phyloP scores from a whole-genome alignment of 805 yeast species.

The baker's yeast (Saccharomyces cerevisiae) region DNA sequence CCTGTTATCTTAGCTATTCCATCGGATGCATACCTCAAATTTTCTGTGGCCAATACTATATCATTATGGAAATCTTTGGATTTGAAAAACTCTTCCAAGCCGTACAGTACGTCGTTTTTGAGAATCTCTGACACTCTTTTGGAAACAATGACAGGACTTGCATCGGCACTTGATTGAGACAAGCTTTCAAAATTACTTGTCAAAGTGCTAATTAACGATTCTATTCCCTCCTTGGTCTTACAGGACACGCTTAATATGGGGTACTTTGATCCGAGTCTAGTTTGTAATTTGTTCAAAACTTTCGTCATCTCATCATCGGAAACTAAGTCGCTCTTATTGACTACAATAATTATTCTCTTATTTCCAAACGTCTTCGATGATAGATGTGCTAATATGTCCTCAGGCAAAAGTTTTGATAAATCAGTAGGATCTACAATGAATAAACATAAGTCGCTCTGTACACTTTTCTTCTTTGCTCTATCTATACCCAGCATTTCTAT shows the following conservation, averaged over 20 bases:
- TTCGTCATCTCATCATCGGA: slow-evolving; percentile 7
- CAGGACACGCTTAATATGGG: slow-evolving; percentile 51
- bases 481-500: slow-evolving; percentile 77
- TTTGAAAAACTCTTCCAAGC: slow-evolving; percentile 54
- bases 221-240: slow-evolving; percentile 46
- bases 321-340: slow-evolving; percentile 56
- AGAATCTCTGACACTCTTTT: slow-evolving; percentile 69
- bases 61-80: slow-evolving; percentile 47
- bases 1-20: slow-evolving; percentile 94
- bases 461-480: slow-evolving; percentile 57
- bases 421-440: slow-evolving; percentile 40
- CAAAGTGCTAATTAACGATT: slow-evolving; percentile 36
- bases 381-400: slow-evolving; percentile 29
- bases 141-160: slow-evolving; percentile 67
- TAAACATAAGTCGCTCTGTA: slow-evolving; percentile 61
- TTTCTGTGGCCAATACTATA: slow-evolving; percentile 73
- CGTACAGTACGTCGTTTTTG: slow-evolving; percentile 64
- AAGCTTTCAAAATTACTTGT: slow-evolving; percentile 40
- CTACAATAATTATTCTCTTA: slow-evolving; percentile 32
- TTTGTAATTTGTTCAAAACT: slow-evolving; percentile 18
- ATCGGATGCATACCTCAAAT: slow-evolving; percentile 61
- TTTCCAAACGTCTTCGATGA: slow-evolving; percentile 6
- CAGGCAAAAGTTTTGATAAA: slow-evolving; percentile 15
- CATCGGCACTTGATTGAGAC: slow-evolving; percentile 38
- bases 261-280: slow-evolving; percentile 9